These are phyloP conservation scores for Suillus placidus DNA, from an alignment of 768 basidiomycete species.

Conservation along the genomic window DNA sequence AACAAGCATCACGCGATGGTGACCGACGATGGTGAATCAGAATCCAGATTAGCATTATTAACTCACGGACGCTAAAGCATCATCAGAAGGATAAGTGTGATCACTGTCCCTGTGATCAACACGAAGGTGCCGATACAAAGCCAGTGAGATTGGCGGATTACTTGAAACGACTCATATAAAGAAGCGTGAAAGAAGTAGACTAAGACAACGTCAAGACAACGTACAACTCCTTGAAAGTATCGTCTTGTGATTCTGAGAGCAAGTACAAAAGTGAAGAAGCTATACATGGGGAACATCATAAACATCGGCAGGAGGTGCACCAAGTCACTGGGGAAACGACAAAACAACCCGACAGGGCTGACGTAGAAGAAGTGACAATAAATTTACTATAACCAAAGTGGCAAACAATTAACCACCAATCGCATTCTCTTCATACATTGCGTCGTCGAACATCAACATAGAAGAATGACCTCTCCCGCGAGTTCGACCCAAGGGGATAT, in stretches of 20 bases:
- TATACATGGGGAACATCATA: background rate
- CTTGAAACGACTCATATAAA: background rate
- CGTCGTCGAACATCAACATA: too few relatives aligned
- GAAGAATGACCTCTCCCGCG: background rate
- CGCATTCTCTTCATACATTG: background rate
- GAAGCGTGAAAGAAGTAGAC: background rate
- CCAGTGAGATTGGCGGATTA: background rate
- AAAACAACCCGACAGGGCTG: too few relatives aligned
- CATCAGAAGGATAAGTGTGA: constrained; percentile 66
- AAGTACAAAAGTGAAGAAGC: background rate
- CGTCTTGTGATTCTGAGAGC: background rate
- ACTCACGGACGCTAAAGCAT: too few relatives aligned
- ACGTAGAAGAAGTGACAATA: too few relatives aligned
- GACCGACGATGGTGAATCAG: too few relatives aligned
- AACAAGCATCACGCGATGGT: too few relatives aligned
- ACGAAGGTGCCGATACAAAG: constrained; percentile 61
- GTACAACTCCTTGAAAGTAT: background rate
- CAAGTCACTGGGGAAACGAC: too few relatives aligned
- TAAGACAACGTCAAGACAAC: too few relatives aligned
- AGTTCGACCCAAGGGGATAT: background rate
- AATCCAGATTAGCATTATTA: too few relatives aligned
- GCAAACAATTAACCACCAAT: background rate
- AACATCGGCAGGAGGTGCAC: background rate
- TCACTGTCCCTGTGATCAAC: constrained; percentile 66
- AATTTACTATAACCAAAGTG: too few relatives aligned